Percentiles rank a stretch among this genome's conserved stretches.
phyloP scores from a whole-genome alignment of 495 filamentous ascomycete species.

The Pseudotulostoma volvatum region DNA sequence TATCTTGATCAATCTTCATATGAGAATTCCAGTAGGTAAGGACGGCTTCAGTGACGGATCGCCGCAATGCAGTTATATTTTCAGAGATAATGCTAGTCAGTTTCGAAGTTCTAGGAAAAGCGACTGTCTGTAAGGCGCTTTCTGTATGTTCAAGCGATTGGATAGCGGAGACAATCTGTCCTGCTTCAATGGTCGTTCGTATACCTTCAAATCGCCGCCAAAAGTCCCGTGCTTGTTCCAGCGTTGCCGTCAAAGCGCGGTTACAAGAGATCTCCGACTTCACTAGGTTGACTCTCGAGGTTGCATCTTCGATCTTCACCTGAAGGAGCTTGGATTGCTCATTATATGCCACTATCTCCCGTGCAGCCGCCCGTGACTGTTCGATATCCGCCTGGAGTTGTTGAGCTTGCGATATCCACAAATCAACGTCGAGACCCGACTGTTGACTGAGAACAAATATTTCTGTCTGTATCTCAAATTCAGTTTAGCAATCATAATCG shows the following conservation, averaged over 20 bases:
- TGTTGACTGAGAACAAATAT: conserved; percentile 57
- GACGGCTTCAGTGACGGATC: conserved; percentile 19
- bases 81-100: conserved; percentile 21
- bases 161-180: conserved; percentile 35
- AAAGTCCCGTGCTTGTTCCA: conserved; percentile 40
- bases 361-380: conserved; percentile 50
- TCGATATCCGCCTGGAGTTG: conserved; percentile 71
- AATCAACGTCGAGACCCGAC: conserved; percentile 58
- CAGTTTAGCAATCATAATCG: conserved; percentile 1
- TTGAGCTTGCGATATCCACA: conserved; percentile 71
- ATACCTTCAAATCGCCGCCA: conserved; percentile 26
- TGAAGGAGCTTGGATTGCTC: conserved; percentile 45
- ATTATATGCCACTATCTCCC: conserved; percentile 56
- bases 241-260: conserved; percentile 41
- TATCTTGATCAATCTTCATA: conserved; percentile 36
- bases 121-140: conserved; percentile 20
- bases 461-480: conserved; percentile 34
- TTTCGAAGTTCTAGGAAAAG: conserved; percentile 23
- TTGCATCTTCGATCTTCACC: conserved; percentile 44
- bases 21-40: conserved; percentile 30
- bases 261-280: conserved; percentile 65
- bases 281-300: conserved; percentile 52
- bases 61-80: conserved; percentile 16
- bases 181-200: conserved; percentile 30
- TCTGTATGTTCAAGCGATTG: conserved; percentile 41